Conservation (phyloP, 768 basidiomycete species). For the Lyophyllum semitale region DNA sequence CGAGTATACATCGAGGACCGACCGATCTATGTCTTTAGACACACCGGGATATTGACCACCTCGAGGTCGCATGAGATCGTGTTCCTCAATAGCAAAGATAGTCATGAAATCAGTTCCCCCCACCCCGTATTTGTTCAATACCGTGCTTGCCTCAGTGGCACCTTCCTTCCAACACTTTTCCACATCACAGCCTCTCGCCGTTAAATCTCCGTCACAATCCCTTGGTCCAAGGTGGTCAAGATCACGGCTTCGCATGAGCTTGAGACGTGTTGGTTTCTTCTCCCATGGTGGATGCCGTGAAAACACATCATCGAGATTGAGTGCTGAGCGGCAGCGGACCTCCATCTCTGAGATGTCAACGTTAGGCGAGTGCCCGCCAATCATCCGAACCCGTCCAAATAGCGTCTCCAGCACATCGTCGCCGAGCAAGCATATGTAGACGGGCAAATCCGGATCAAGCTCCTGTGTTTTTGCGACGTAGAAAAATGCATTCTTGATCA, state of each 20-base stretch:
- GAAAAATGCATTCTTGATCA: slow-evolving; percentile 27
- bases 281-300: slow-evolving; percentile 20
- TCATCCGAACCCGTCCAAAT: slow-evolving; percentile 27
- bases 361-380: slow-evolving; percentile 24
- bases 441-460: slow-evolving; percentile 15
- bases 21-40: no score
- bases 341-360: slow-evolving; percentile 16
- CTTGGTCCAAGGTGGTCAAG: slow-evolving; percentile 26
- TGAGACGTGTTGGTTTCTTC: slow-evolving; percentile 19
- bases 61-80: no score
- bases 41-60: no score
- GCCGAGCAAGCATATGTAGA: slow-evolving; percentile 24
- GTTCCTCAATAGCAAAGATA: no score
- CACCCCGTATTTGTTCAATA: not conserved
- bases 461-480: slow-evolving; percentile 23
- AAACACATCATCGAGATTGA: slow-evolving; percentile 20
- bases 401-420: slow-evolving; percentile 29
- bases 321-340: slow-evolving; percentile 18
- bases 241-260: slow-evolving; percentile 17
- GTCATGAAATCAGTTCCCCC: not conserved
- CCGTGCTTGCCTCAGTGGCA: not conserved
- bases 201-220: slow-evolving; percentile 19
- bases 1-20: no score
- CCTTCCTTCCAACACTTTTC: slow-evolving; percentile 15
- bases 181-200: slow-evolving; percentile 10